Percentiles rank a stretch among this genome's conserved stretches.
phyloP scores from a whole-genome alignment of 2,329 filamentous ascomycete species.

The Chalaropsis thielavioides region DNA sequence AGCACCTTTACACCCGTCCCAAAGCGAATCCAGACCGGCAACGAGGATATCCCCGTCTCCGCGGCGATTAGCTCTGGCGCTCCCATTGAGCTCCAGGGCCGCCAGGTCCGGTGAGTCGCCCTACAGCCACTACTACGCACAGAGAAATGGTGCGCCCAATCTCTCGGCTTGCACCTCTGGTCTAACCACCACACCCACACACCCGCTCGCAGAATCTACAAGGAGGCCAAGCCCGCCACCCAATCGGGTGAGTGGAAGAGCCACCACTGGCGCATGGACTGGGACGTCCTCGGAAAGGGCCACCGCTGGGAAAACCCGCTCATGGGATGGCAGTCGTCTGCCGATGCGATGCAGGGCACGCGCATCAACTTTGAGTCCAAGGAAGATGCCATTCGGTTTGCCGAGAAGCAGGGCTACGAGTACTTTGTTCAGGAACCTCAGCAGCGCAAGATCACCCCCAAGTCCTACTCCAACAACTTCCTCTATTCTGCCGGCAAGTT shows the following conservation, averaged over 20 bases:
- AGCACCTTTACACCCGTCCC: conserved; percentile 87
- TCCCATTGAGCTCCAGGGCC: conserved; percentile 82
- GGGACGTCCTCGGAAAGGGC: conserved; percentile 84
- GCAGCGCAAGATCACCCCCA: conserved; percentile 67
- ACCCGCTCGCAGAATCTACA: conserved; percentile 59
- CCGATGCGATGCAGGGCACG: conserved; percentile 87
- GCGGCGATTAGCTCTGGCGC: conserved; percentile 84
- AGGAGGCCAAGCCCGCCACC: conserved; percentile 82
- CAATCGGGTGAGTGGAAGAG: conserved; percentile 82
- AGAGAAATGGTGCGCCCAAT: too few species aligned
- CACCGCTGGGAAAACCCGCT: conserved; percentile 96
- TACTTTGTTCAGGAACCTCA: conserved; percentile 98
- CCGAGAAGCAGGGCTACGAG: conserved; percentile 97
- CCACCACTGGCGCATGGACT: conserved; percentile 92
- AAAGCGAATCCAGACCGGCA: conserved; percentile 78
- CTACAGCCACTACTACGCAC: background rate
- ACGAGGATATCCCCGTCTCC: conserved; percentile 62
- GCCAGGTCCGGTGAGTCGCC: conserved; percentile 67
- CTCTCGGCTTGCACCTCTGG: background rate
- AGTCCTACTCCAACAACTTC: conserved; percentile 97
- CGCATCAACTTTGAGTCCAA: conserved; percentile 80
- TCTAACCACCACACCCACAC: conserved; percentile 12
- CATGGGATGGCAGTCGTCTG: conserved; percentile 97
- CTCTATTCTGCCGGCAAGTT: conserved; percentile 70
- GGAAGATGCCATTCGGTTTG: conserved; percentile 88